Evolutionary conservation across 805 yeast genomes (phyloP), one percentile per base, ranked within the genome.

Genomic region (Kurtzmaniella fragi): DNA sequence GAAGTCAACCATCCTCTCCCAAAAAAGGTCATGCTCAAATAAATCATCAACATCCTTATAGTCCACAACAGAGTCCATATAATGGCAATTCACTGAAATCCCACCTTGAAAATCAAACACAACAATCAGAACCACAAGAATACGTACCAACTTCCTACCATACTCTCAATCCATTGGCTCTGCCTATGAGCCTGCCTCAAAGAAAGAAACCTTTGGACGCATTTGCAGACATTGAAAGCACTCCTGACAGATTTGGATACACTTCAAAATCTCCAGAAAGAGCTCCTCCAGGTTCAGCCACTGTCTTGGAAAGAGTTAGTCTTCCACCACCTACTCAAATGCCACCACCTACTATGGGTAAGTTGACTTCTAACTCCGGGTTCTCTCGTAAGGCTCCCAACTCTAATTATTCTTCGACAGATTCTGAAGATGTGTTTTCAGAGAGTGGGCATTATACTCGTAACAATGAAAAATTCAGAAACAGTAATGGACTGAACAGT

Each of bases 401-500:
- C 8, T 37, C 40, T 17, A 31, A 38, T 31, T 32, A 38, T 32
- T 10, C 31, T 20, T 29, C 40, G 5, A 17, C 31, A 3, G 39
- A 28, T 6, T 28, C 34, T 12, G 33, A 17, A 20, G 56, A 52
- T 32, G 48, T 53, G 17, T 53, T 53, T 34, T 50, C 55, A 3
- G 17, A 45, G 14, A 30, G 40, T 3, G 38, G 17, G 6, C 7
- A 10, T 37, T 9, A 14, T 6, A 27, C 14, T 14, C 34, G 40
- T 38, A 31, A 32, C 30, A 31, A 25, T 6, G 36, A 44, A 23
- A 39, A 43, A 32, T 39, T 52, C 23, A 20, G 40, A 6, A 38
- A 34, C 30, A 48, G 54, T 29, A 48, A 49, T 30, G 51, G 54
- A 2, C 47, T 45, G 37, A 58, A 63, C 39, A 65, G 64, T 43